Conservation (phyloP, 495 filamentous ascomycete species). For the Chlorociboria aeruginascens region DNA sequence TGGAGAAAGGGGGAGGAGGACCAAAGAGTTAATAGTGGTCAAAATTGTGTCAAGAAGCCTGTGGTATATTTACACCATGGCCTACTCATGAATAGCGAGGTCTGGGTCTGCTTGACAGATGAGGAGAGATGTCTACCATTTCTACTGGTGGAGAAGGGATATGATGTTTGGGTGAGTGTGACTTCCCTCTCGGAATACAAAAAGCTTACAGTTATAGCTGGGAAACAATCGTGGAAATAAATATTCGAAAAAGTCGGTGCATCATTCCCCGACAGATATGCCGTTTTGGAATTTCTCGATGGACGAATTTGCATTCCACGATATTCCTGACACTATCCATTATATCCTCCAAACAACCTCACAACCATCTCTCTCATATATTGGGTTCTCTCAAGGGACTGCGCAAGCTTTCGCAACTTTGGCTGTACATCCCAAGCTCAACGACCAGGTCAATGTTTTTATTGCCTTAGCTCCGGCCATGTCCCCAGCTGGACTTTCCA, state of each 20-base stretch:
- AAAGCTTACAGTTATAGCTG: conserved; percentile 34
- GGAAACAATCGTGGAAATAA: conserved; percentile 98
- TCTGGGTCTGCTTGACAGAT: conserved; percentile 91
- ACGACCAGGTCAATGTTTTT: conserved; percentile 90
- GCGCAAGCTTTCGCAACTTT: conserved; percentile 93
- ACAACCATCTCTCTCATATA: conserved; percentile 81
- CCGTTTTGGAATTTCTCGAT: conserved; percentile 97
- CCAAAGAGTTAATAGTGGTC: conserved; percentile 57
- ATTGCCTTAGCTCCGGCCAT: conserved; percentile 96
- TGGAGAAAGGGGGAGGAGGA: conserved; percentile 73
- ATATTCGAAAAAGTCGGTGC: conserved; percentile 87
- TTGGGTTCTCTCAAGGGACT: conserved; percentile 94
- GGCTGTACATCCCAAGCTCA: conserved; percentile 85
- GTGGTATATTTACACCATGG: conserved; percentile 95
- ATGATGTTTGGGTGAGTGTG: conserved; percentile 80
- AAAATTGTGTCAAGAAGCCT: conserved; percentile 57
- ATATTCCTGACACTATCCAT: conserved; percentile 87
- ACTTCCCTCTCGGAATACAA: background rate
- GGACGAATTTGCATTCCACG: conserved; percentile 94
- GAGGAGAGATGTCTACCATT: conserved; percentile 79
- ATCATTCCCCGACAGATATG: conserved; percentile 56
- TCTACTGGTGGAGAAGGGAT: conserved; percentile 78
- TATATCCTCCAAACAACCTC: conserved; percentile 80
- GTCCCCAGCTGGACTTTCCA: conserved; percentile 83
- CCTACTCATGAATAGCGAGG: conserved; percentile 96